Conservation (phyloP, 768 basidiomycete species). For the Suillus sp. region DNA sequence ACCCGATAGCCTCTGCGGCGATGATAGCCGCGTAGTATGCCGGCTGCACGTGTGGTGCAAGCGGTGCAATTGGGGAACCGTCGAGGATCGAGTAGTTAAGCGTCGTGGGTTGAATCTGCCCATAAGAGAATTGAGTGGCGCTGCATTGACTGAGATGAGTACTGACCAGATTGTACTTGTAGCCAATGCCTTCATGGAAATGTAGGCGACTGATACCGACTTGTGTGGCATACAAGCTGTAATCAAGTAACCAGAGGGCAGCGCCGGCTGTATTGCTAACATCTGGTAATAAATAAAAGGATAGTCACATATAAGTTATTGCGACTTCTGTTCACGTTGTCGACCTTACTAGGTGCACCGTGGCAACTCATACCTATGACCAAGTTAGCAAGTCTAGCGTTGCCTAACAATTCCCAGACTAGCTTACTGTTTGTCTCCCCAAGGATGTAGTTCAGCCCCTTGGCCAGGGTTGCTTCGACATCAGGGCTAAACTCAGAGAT, state of each 20-base stretch:
- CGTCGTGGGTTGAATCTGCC: constrained; percentile 63
- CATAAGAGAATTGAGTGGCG: not conserved
- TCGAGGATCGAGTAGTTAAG: constrained; percentile 60
- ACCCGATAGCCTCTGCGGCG: constrained; percentile 57
- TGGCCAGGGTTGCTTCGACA: constrained; percentile 48
- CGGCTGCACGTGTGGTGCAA: constrained; percentile 63
- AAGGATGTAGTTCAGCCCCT: constrained; percentile 57
- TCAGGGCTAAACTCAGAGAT: constrained; percentile 53
- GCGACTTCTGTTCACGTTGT: not conserved
- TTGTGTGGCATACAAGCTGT: constrained; percentile 59
- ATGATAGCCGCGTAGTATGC: constrained; percentile 68
- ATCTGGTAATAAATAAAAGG: constrained; percentile 34
- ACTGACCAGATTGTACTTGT: constrained; percentile 65
- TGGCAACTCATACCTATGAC: constrained; percentile 37
- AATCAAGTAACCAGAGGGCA: constrained; percentile 68
- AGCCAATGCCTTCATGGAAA: constrained; percentile 71
- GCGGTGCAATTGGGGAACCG: constrained; percentile 52
- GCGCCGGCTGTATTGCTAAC: constrained; percentile 74
- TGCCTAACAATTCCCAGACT: not conserved
- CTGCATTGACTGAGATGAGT: not conserved
- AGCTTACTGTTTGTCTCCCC: constrained; percentile 63
- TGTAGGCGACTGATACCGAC: constrained; percentile 55
- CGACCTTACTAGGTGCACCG: constrained; percentile 33
- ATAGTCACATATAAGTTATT: constrained; percentile 3
- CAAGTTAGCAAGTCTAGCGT: not conserved